These are phyloP conservation scores for Phenoliferia sp. DNA, from an alignment of 1,284 basidiomycete species.

Conservation along the genomic window DNA sequence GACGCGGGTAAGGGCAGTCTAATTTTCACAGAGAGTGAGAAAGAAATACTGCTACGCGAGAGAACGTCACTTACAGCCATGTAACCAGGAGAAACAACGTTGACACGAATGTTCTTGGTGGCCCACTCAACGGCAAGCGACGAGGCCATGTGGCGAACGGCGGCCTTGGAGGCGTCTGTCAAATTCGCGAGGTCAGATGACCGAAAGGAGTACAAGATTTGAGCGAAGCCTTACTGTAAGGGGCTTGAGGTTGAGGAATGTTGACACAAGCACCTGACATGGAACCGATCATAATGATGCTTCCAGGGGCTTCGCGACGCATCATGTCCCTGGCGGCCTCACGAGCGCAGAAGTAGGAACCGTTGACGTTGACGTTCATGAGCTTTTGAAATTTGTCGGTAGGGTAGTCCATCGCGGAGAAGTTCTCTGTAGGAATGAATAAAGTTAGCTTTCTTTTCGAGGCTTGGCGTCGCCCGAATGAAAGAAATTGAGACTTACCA, in stretches of 20 bases:
- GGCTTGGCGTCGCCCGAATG: not conserved
- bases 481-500: conserved; percentile 12
- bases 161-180: conserved; percentile 65
- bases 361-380: conserved; percentile 90
- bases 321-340: conserved; percentile 70
- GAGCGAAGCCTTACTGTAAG: conserved; percentile 72
- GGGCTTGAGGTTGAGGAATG: conserved; percentile 69
- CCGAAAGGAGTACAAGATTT: no score
- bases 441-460: conserved; percentile 7
- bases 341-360: conserved; percentile 82
- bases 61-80: conserved; percentile 35
- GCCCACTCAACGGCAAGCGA: conserved; percentile 87
- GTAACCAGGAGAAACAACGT: conserved; percentile 52
- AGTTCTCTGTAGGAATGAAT: conserved; percentile 73
- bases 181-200: conserved; percentile 1
- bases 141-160: conserved; percentile 81
- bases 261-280: conserved; percentile 76
- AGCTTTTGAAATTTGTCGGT: conserved; percentile 61
- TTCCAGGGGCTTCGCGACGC: conserved; percentile 46
- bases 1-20: conserved; percentile 26
- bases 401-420: conserved; percentile 71
- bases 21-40: not conserved
- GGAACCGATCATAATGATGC: conserved; percentile 80
- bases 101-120: conserved; percentile 72
- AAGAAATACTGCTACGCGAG: not conserved